A percentile compares a stretch with the other conserved stretches of the same genome.
These are phyloP conservation scores for Panus rudis DNA, from an alignment of 768 basidiomycete species.

Conservation along the genomic window DNA sequence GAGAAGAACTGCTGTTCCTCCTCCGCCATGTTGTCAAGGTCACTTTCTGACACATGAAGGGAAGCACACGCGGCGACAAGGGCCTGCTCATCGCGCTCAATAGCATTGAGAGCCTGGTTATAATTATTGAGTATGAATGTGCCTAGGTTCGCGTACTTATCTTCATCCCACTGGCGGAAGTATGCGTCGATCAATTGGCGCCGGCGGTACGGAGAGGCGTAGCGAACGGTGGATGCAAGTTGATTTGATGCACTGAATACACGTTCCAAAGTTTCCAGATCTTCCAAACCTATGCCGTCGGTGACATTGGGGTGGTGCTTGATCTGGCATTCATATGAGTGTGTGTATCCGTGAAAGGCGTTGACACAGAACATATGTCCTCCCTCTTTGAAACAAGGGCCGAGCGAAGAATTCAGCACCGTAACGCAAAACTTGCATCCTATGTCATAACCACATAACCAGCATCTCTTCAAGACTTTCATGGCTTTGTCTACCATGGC, in stretches of 20 bases:
- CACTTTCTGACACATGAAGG: constrained; percentile 11
- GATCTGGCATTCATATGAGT: constrained; percentile 28
- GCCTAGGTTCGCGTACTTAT: constrained; percentile 23
- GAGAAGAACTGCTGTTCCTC: constrained; percentile 23
- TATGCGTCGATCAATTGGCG: constrained; percentile 5
- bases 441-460: constrained; percentile 13
- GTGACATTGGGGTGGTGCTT: constrained; percentile 25
- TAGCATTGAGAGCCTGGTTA: constrained; percentile 23
- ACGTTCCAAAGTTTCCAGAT: constrained; percentile 26
- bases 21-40: constrained; percentile 17
- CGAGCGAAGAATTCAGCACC: constrained; percentile 7
- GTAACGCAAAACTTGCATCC: constrained; percentile 14
- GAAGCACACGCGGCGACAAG: constrained; percentile 10
- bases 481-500: constrained; percentile 9
- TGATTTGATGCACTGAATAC: constrained; percentile 28
- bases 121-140: constrained; percentile 23
- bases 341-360: constrained; percentile 31
- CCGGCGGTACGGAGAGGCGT: constrained; percentile 9
- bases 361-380: constrained; percentile 11
- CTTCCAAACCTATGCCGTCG: constrained; percentile 28
- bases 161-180: constrained; percentile 14
- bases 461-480: background rate
- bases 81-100: constrained; percentile 12
- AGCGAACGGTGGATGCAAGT: constrained; percentile 10
- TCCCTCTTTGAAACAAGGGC: background rate